Conservation (phyloP, 768 basidiomycete genomes). For the Trametes punicea region DNA sequence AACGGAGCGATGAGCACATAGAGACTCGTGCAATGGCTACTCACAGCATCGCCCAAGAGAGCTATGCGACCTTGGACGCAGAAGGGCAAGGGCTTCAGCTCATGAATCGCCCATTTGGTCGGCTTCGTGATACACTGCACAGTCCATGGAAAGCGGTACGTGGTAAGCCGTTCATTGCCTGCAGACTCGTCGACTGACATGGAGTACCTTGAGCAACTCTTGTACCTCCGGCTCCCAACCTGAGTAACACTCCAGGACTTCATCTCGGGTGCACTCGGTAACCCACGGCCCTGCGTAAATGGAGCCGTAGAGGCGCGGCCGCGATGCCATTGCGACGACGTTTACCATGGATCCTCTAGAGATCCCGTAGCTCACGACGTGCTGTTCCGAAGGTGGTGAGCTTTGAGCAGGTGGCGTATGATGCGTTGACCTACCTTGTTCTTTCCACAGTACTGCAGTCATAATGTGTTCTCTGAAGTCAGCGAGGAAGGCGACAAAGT, state of each 20-base stretch:
- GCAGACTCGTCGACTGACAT: not conserved
- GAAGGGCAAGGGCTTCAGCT: slow-evolving; percentile 27
- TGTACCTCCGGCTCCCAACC: slow-evolving; percentile 32
- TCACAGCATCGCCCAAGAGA: slow-evolving; percentile 33
- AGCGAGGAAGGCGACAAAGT: not conserved
- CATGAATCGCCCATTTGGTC: slow-evolving; percentile 33
- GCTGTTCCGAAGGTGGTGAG: slow-evolving; percentile 27
- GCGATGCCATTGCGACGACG: slow-evolving; percentile 41
- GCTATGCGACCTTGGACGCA: slow-evolving; percentile 26
- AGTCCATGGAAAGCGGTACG: not conserved
- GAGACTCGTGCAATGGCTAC: not conserved
- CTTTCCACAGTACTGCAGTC: slow-evolving; percentile 43
- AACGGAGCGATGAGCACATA: not conserved
- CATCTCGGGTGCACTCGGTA: slow-evolving; percentile 21
- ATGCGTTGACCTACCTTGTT: slow-evolving; percentile 35
- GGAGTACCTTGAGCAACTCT: slow-evolving; percentile 24
- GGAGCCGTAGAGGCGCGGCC: slow-evolving; percentile 34
- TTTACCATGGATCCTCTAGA: slow-evolving; percentile 43
- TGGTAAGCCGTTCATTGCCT: not conserved
- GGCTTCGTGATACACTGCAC: slow-evolving; percentile 28
- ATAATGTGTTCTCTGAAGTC: not conserved
- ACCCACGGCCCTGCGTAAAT: slow-evolving; percentile 27
- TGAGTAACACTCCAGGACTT: slow-evolving; percentile 27
- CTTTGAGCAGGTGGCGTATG: not conserved
- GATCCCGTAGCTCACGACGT: slow-evolving; percentile 48